Evolutionary conservation across 1,284 basidiomycete species (phyloP).

Genomic region (Cerrena zonata): DNA sequence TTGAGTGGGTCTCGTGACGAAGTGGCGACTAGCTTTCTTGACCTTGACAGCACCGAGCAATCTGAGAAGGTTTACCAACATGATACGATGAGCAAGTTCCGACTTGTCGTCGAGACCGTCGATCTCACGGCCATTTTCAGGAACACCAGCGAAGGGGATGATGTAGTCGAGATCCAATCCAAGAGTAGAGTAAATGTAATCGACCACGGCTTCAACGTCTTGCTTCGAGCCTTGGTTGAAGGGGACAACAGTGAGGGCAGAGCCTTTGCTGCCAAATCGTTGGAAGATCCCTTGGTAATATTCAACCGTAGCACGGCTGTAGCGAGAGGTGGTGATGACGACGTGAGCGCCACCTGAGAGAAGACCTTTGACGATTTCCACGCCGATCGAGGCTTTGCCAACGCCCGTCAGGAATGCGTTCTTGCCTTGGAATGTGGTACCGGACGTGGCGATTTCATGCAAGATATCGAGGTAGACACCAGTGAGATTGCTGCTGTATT

Average conservation of each 20-base stretch:
- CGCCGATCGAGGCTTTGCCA: constrained; percentile 94
- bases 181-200: constrained; percentile 94
- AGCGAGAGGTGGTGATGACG: constrained; percentile 94
- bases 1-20: constrained; percentile 96
- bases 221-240: constrained; percentile 99
- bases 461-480: constrained; percentile 93
- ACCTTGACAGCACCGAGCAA: constrained; percentile 94
- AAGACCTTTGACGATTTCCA: constrained; percentile 94
- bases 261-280: constrained; percentile 88
- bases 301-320: constrained; percentile 89
- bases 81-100: constrained; percentile 95
- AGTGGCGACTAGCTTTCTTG: constrained; percentile 94
- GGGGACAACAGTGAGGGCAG: constrained; percentile 92
- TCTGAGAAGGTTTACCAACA: constrained; percentile 91
- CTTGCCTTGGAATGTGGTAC: constrained; percentile 97
- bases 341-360: constrained; percentile 94
- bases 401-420: constrained; percentile 97
- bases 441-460: constrained; percentile 95
- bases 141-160: constrained; percentile 95
- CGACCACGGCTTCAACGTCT: constrained; percentile 93
- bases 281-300: constrained; percentile 99
- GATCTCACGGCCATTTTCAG: constrained; percentile 97
- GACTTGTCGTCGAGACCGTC: constrained; percentile 95
- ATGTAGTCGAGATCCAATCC: constrained; percentile 97
- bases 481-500: constrained; percentile 94